phyloP scores from a whole-genome alignment of 208 protist species.

The Trypanosoma scelopori region DNA sequence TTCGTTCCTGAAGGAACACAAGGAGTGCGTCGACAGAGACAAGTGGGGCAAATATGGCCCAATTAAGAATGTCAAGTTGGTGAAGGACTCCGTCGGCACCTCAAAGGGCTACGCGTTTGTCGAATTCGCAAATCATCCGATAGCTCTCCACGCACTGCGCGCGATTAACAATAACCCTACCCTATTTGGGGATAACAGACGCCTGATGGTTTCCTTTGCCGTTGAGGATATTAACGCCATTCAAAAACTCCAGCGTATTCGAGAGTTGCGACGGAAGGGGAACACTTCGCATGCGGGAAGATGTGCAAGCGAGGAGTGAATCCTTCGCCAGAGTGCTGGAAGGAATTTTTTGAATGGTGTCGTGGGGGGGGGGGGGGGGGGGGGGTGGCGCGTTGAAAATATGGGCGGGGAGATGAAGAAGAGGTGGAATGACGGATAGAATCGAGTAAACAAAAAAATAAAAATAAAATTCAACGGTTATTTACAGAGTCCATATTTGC shows the following conservation, averaged over 20 bases:
- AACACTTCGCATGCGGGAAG: conserved; percentile 17
- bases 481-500: neutral
- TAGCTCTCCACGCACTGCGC: conserved; percentile 82
- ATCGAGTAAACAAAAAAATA: neutral
- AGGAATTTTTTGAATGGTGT: no score
- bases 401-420: no score
- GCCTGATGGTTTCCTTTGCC: conserved; percentile 91
- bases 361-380: no score
- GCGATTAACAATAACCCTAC: conserved; percentile 94
- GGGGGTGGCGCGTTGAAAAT: neutral
- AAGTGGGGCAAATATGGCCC: conserved; percentile 91
- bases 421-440: neutral
- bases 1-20: conserved; percentile 73
- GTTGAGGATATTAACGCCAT: conserved; percentile 89
- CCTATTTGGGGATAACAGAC: conserved; percentile 77
- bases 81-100: conserved; percentile 77
- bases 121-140: conserved; percentile 91
- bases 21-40: conserved; percentile 63
- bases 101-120: conserved; percentile 92
- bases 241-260: conserved; percentile 87
- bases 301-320: neutral
- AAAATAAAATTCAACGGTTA: neutral
- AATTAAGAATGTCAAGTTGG: conserved; percentile 85
- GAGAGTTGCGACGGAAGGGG: conserved; percentile 67
- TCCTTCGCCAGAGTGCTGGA: no score